phyloP scores from a whole-genome alignment of 192 early-diverging fungal genomes.

The Coemansia pectinata region DNA sequence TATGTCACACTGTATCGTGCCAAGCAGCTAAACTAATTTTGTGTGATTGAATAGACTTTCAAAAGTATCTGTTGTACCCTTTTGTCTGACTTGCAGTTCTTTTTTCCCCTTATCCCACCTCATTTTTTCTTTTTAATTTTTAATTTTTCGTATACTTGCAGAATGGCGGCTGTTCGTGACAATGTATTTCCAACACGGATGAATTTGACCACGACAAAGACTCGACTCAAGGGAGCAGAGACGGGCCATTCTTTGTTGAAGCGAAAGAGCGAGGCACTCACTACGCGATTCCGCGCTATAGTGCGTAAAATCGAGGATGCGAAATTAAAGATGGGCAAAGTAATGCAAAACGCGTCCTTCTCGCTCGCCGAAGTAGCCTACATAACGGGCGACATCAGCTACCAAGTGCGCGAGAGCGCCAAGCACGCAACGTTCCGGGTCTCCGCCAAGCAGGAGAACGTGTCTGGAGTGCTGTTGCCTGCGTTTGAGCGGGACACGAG shows the following conservation, averaged over 20 bases:
- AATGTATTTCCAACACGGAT: constrained; percentile 97
- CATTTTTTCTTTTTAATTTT: not conserved
- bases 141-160: constrained; percentile 1
- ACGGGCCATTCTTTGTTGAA: constrained; percentile 98
- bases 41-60: not conserved
- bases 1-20: constrained; percentile 89
- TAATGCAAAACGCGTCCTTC: constrained; percentile 98
- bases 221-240: constrained; percentile 94
- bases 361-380: constrained; percentile 98
- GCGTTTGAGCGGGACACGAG: constrained; percentile 71
- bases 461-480: constrained; percentile 95
- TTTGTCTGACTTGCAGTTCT: too few relatives aligned
- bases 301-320: constrained; percentile 98
- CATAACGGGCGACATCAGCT: constrained; percentile 96
- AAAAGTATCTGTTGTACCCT: too few relatives aligned
- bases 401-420: constrained; percentile 93
- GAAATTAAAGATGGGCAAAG: constrained; percentile 97
- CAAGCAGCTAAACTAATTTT: constrained; percentile 59
- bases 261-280: constrained; percentile 96
- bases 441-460: constrained; percentile 92
- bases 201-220: constrained; percentile 96
- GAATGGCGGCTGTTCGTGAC: constrained; percentile 73
- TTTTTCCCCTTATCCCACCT: too few relatives aligned
- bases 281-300: constrained; percentile 91
- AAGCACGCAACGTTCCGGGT: constrained; percentile 92